These are phyloP conservation scores for Claviceps lovelessii DNA, from an alignment of 2,329 filamentous ascomycete genomes.

Conservation along the genomic window DNA sequence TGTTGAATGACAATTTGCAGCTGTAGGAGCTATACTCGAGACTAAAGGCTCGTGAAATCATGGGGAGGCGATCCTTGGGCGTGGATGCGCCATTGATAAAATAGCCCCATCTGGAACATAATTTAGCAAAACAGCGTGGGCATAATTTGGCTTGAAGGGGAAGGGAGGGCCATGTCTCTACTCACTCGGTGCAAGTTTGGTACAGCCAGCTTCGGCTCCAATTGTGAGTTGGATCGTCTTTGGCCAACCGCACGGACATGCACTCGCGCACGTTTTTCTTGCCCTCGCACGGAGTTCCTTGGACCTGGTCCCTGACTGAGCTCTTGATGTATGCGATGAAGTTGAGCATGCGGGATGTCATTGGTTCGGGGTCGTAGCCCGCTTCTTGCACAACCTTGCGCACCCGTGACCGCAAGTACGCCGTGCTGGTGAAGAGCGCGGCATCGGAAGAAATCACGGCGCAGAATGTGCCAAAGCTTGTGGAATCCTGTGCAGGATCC, in stretches of 20 bases:
- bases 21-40: slow-evolving; percentile 46
- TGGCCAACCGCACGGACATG: slow-evolving; percentile 14
- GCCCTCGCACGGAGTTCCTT: slow-evolving; percentile 9
- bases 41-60: slow-evolving; percentile 58
- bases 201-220: slow-evolving; percentile 32
- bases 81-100: slow-evolving; percentile 59
- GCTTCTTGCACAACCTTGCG: slow-evolving; percentile 25
- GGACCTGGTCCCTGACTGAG: slow-evolving; percentile 13
- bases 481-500: slow-evolving; percentile 32
- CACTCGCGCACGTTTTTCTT: slow-evolving; percentile 16
- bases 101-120: slow-evolving; percentile 54
- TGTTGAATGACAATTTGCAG: slow-evolving; percentile 57
- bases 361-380: slow-evolving; percentile 24
- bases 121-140: neutral
- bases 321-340: slow-evolving; percentile 32
- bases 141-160: too few species aligned
- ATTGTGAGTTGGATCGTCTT: slow-evolving; percentile 8
- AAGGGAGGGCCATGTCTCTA: neutral
- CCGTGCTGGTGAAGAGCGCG: slow-evolving; percentile 28
- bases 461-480: slow-evolving; percentile 33
- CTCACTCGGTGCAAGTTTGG: slow-evolving; percentile 41
- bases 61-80: slow-evolving; percentile 46
- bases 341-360: slow-evolving; percentile 34
- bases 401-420: slow-evolving; percentile 20
- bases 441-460: slow-evolving; percentile 27